Evolutionary conservation across 345 rosid genomes (phyloP).

Genomic region (Crucihimalaya himalaica): DNA sequence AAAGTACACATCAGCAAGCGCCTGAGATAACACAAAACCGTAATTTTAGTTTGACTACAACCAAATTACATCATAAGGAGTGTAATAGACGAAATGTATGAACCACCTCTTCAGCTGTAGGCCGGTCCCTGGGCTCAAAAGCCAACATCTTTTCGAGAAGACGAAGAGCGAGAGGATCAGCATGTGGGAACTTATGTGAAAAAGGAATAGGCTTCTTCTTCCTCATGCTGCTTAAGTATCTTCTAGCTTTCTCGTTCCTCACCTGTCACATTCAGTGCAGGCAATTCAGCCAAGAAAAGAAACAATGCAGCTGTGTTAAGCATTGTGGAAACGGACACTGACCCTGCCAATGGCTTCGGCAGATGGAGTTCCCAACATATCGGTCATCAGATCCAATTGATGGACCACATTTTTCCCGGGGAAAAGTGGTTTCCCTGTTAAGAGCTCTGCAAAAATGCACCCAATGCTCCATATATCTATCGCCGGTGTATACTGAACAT

Average conservation of each 20-base stretch:
- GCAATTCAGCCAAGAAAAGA: slow-evolving; percentile 30
- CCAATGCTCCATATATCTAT: slow-evolving; percentile 98
- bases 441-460: slow-evolving; percentile 93
- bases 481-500: slow-evolving; percentile 87
- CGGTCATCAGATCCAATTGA: slow-evolving; percentile 95
- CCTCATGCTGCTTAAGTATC: slow-evolving; percentile 95
- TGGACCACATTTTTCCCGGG: slow-evolving; percentile 98
- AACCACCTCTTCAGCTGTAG: slow-evolving; percentile 87
- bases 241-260: slow-evolving; percentile 94
- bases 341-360: slow-evolving; percentile 95
- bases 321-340: slow-evolving; percentile 18
- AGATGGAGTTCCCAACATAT: slow-evolving; percentile 89
- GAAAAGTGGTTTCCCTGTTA: slow-evolving; percentile 93
- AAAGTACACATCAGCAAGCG: slow-evolving; percentile 94
- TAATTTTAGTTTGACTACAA: not conserved
- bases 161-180: slow-evolving; percentile 92
- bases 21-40: slow-evolving; percentile 50
- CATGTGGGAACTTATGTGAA: slow-evolving; percentile 85
- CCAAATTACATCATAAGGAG: not conserved
- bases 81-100: slow-evolving; percentile 1
- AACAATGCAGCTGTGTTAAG: slow-evolving; percentile 4
- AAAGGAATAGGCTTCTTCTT: slow-evolving; percentile 81
- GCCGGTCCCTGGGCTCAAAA: slow-evolving; percentile 91
- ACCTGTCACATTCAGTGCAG: slow-evolving; percentile 52
- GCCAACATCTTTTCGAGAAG: slow-evolving; percentile 89